Evolutionary conservation across 805 yeast species (phyloP), one percentile per base, ranked within the genome.

Genomic region (Yarrowia osloensis): DNA sequence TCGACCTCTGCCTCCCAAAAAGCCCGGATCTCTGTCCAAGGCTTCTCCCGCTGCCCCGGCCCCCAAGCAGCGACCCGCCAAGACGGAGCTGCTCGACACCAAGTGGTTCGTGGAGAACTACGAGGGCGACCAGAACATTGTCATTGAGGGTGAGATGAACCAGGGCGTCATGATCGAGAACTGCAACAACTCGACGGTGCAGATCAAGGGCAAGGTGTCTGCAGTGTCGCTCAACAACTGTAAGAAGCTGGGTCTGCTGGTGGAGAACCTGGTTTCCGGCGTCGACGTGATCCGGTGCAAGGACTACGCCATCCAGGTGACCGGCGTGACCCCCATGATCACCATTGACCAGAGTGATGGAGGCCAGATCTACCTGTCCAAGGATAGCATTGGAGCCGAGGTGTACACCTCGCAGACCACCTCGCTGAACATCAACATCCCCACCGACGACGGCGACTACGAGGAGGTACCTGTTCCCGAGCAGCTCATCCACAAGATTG

Each of bases 101-200:
- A 89, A 91, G 73, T 95, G 99, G 99, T 81, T 89, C 71, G 81
- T 95, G 67, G 92, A 91, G 74, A 89, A 93, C 78, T 90, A 80
- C 74, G 89, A 88, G 66, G 86, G 84, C 70, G 79, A 79, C 62
- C 84, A 84, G 57, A 89, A 87, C 67, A 81, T 88, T 31, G 85
- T 90, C 71, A 81, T 95, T 67, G 92, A 91, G 26, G 96, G 89
- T 35, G 89, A 88, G 71, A 88, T 87, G 84, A 88, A 88, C 70
- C 98, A 95, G 76, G 89, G 96, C 40, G 87, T 95, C 17, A 92
- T 90, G 76, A 89, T 95, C 72, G 96, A 96, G 65, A 88, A 88
- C 73, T 90, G 97, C 80, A 75, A 75, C 47, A 87, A 88, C 68
- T 81, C 85, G 52, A 87, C 97, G 13, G 78, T 95, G 69, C 95